Conservation (phyloP, 768 basidiomycete species). For the Pleurotus giganteus region DNA sequence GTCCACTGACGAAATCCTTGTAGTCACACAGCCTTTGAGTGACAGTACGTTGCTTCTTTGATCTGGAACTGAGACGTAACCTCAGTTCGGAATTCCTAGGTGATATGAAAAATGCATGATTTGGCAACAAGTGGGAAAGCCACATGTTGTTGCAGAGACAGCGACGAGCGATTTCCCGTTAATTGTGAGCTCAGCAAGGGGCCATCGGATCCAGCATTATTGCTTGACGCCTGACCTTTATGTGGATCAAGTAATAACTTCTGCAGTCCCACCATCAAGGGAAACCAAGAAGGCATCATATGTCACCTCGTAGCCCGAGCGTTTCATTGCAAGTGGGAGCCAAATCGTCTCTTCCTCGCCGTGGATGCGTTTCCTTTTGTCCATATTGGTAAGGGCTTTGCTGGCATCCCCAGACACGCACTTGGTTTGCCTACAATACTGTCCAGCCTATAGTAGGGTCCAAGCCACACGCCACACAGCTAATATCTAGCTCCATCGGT, state of each 20-base stretch:
- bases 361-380: not conserved
- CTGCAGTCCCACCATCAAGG: constrained; percentile 3
- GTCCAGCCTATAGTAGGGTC: too few relatives aligned
- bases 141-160: too few relatives aligned
- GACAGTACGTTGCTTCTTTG: constrained; percentile 1
- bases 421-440: too few relatives aligned
- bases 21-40: not conserved
- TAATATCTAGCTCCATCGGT: too few relatives aligned
- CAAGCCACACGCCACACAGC: too few relatives aligned
- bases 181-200: too few relatives aligned
- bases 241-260: not conserved
- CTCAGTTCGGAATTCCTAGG: constrained; percentile 4
- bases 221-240: not conserved
- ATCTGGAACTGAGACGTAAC: constrained; percentile 1
- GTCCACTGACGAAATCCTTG: not conserved
- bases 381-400: constrained; percentile 3
- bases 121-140: too few relatives aligned
- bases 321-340: not conserved
- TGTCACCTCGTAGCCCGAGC: constrained; percentile 3
- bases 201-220: too few relatives aligned
- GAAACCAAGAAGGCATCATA: not conserved
- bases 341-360: not conserved
- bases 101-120: too few relatives aligned
- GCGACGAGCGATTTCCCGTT: too few relatives aligned
- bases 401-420: too few relatives aligned